Percentiles rank a stretch among this genome's conserved stretches.
Evolutionary conservation across 2,329 filamentous ascomycete genomes (phyloP).

Genomic region (Fusarium fujikuroi): DNA sequence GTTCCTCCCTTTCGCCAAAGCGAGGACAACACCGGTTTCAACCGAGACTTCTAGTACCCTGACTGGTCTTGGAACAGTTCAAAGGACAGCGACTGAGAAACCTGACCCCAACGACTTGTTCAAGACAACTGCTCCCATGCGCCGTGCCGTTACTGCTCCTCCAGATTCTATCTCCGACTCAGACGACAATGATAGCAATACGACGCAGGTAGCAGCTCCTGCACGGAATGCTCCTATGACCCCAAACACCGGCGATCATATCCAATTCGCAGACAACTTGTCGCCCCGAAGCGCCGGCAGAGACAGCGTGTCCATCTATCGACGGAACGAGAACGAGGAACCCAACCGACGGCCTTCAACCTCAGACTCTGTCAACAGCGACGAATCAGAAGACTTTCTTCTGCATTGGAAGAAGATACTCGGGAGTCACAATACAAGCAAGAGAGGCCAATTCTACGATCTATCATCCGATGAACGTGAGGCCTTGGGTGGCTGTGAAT

Average conservation of each 20-base stretch:
- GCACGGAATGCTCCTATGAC: slow-evolving; percentile 19
- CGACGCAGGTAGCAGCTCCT: slow-evolving; percentile 34
- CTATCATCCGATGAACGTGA: slow-evolving; percentile 65
- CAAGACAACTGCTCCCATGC: slow-evolving; percentile 16
- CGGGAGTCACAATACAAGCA: slow-evolving; percentile 53
- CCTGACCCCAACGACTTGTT: slow-evolving; percentile 7
- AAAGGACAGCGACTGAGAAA: slow-evolving; percentile 27
- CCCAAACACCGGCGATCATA: slow-evolving; percentile 29
- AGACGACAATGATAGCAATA: slow-evolving; percentile 38
- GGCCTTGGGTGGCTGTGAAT: slow-evolving; percentile 70
- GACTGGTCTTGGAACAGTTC: slow-evolving; percentile 36
- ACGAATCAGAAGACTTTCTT: slow-evolving; percentile 44
- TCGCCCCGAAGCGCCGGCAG: slow-evolving; percentile 12
- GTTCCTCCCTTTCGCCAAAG: slow-evolving; percentile 38
- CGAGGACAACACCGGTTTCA: slow-evolving; percentile 31
- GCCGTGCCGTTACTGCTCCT: slow-evolving; percentile 35
- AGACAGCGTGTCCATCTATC: slow-evolving; percentile 36
- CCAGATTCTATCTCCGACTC: slow-evolving; percentile 26
- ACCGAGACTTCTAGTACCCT: neutral
- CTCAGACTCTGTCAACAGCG: slow-evolving; percentile 32
- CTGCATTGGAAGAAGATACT: slow-evolving; percentile 50
- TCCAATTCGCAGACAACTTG: slow-evolving; percentile 30
- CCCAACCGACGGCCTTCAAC: slow-evolving; percentile 30
- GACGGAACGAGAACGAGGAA: slow-evolving; percentile 22
- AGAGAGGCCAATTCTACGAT: slow-evolving; percentile 66